Conservation (phyloP, 2,329 filamentous ascomycete species). For the Colletotrichum cuscutae region DNA sequence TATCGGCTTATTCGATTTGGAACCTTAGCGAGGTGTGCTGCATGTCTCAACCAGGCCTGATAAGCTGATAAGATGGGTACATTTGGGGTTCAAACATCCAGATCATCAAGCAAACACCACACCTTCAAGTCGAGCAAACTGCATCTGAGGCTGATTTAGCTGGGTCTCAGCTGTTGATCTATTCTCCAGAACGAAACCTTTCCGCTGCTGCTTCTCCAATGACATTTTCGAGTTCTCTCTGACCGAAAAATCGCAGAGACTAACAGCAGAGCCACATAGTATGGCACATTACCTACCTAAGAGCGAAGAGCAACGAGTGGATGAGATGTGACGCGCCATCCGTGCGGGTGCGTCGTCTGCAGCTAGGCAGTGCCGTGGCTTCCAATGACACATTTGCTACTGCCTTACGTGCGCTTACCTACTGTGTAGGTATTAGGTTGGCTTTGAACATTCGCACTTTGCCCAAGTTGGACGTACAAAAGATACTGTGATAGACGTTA, state of each 20-base stretch:
- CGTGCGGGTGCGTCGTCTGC: conserved; percentile 19
- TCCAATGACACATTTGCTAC: conserved; percentile 1
- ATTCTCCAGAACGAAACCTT: neutral
- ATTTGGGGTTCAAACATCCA: neutral
- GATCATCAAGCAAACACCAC: neutral
- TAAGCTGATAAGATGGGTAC: neutral
- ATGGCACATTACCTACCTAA: neutral
- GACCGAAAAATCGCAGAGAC: neutral
- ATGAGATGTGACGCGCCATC: conserved; percentile 26
- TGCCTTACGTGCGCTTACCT: neutral
- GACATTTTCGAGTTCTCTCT: neutral
- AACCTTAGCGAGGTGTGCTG: neutral
- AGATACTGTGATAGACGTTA: neutral
- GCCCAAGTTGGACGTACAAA: too few relatives aligned
- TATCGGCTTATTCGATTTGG: neutral
- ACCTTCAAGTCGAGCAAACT: too few relatives aligned
- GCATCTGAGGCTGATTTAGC: too few relatives aligned
- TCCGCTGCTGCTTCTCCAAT: neutral
- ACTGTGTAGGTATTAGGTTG: too few relatives aligned
- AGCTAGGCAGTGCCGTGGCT: neutral
- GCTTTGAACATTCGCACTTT: too few relatives aligned
- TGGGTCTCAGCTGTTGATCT: too few relatives aligned
- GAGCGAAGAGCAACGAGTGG: neutral
- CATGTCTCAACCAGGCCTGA: neutral
- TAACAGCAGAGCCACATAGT: neutral